Base-by-base conservation (phyloP, 208 protist genomes). In the Blechomonas ayalai region DNA sequence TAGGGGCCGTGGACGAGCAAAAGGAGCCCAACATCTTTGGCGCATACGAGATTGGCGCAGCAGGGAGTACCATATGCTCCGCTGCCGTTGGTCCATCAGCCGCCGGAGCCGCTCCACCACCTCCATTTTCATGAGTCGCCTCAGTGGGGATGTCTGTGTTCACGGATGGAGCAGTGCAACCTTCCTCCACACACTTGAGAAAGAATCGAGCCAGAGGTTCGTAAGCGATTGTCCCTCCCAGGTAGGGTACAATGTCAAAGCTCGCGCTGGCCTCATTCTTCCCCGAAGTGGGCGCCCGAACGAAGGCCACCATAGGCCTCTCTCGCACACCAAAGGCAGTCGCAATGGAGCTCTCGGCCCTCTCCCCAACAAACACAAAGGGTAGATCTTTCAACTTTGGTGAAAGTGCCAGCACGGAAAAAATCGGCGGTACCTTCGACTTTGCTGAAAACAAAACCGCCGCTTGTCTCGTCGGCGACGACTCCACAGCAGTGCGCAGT, bases 361-460 rank as follows among this genome's bases (percentile, higher is more conserved):
- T 56, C 10, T 42, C 41, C 9, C 53, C 65, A 29, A 71, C 55
- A 65, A 95, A 91, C 19, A 70, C 67, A 43, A 93, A 85, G 13
- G 77, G 70, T 39, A 93, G 49, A 24, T 72, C 36, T 40, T 72
- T 49, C n/a, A 95, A 66, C 40, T 70, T 58, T 26, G 69, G 65
- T 9, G 89, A 93, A 13, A 72, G 38, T 4, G 80, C 59, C 29
- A 93, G 50, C 6, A 95, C 75, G 35, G 81, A 79, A 18, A 88
- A 72, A 43, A 93, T 72, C 2, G 89, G 72, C 18, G 89, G 82
- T 25, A 89, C 65, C 51, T 76, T 81, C 8, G 24, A 23, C 62
- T 92, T 92, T 0, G 72, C 40, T 5, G 82, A 88, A 48, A 95
- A 85, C 27, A 95, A 59, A 22, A 88, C 77, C 2, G 67, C 84